phyloP scores from a whole-genome alignment of 208 protist species.

The Leishmania gerbilli region DNA sequence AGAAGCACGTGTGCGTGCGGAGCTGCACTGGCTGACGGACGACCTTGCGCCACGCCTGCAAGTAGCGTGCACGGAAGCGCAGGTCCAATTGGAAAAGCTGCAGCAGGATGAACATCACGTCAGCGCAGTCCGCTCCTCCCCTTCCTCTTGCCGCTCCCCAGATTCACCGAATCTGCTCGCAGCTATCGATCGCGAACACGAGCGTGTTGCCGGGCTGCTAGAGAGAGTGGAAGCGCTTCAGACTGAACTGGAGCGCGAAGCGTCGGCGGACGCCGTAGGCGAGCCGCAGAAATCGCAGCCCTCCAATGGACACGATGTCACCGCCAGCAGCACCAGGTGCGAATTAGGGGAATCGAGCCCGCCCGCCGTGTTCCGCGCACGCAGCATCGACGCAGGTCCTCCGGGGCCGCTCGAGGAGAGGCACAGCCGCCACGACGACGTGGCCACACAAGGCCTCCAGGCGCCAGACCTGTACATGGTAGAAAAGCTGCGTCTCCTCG shows the following conservation, averaged over 20 bases:
- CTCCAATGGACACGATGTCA: neutral
- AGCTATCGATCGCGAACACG: neutral
- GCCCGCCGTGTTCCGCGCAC: neutral
- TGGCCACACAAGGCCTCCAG: neutral
- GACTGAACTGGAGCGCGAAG: neutral
- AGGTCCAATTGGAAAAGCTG: neutral
- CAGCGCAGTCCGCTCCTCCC: neutral
- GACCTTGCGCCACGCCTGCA: constrained; percentile 8
- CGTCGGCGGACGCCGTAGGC: neutral
- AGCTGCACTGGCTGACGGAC: constrained; percentile 15
- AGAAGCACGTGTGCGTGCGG: constrained; percentile 19
- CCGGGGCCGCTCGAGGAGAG: neutral
- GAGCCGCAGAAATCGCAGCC: neutral
- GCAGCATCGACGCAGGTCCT: neutral
- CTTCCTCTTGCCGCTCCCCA: neutral
- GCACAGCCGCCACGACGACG: neutral
- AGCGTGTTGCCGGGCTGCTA: neutral
- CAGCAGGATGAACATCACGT: neutral
- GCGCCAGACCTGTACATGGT: neutral
- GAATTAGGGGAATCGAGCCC: neutral
- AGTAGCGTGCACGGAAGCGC: neutral
- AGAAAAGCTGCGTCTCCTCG: constrained; percentile 16
- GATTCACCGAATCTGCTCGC: neutral
- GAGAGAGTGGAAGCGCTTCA: neutral
- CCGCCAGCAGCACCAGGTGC: neutral